Conservation (phyloP, 1,284 basidiomycete species). For the Boletus sp. region DNA sequence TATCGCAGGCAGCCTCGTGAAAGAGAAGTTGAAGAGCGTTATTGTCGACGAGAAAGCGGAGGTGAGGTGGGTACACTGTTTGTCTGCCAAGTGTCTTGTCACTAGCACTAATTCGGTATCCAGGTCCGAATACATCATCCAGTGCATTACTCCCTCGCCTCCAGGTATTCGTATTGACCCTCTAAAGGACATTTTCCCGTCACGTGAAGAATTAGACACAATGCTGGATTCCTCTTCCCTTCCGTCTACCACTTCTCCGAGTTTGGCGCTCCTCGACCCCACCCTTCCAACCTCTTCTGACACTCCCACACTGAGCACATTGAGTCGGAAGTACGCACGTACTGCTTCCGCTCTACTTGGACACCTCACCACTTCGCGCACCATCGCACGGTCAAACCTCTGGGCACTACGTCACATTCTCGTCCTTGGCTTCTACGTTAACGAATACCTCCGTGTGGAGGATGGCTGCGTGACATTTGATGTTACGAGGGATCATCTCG, state of each 20-base stretch:
- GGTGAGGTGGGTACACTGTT: slow-evolving; percentile 36
- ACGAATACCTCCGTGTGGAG: slow-evolving; percentile 53
- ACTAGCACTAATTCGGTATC: background rate
- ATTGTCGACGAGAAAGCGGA: slow-evolving; percentile 41
- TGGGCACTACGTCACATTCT: slow-evolving; percentile 67
- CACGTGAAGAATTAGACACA: slow-evolving; percentile 42
- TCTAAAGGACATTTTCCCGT: slow-evolving; percentile 52
- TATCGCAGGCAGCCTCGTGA: slow-evolving; percentile 35
- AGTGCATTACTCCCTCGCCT: slow-evolving; percentile 31
- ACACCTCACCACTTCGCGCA: slow-evolving; percentile 58
- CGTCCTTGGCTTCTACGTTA: slow-evolving; percentile 52
- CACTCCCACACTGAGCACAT: slow-evolving; percentile 30
- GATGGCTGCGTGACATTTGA: slow-evolving; percentile 42
- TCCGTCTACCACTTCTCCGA: slow-evolving; percentile 48
- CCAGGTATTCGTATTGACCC: slow-evolving; percentile 36
- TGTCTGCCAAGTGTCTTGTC: background rate
- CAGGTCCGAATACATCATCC: slow-evolving; percentile 50
- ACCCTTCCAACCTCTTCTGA: slow-evolving; percentile 46
- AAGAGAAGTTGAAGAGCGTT: slow-evolving; percentile 39
- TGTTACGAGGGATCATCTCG: slow-evolving; percentile 22
- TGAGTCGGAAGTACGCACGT: slow-evolving; percentile 69
- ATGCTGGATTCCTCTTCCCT: slow-evolving; percentile 43
- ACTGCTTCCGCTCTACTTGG: slow-evolving; percentile 57
- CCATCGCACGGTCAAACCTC: slow-evolving; percentile 50
- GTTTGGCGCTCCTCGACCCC: slow-evolving; percentile 60